Base-by-base conservation (phyloP, 2,329 filamentous ascomycete genomes). In the Sordariomycetes sp. region DNA sequence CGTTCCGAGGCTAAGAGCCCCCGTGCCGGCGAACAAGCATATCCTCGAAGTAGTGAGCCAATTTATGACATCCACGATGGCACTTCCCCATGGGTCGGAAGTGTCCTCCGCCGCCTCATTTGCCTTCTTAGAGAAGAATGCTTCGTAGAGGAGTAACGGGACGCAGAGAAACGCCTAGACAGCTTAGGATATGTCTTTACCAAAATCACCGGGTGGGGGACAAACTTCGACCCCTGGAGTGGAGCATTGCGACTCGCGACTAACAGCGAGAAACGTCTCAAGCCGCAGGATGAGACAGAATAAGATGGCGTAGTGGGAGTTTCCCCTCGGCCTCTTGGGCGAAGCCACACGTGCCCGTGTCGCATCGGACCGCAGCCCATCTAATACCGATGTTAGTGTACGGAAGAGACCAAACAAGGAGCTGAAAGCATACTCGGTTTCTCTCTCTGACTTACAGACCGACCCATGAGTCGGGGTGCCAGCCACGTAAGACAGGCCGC, bases 221-320 rank as follows among this genome's bases (percentile, higher is more conserved):
- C 55, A 35, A 53, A 57, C 79, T 72, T 82, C 78, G 18, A 82
- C 62, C 2, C 79, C 79, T 22, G 74, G 69, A 14, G 67, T 69
- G 7, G 78, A 72, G 63, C 80, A 83, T 65, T 82, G 79, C 40
- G 79, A 72, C 59, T 76, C 72, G 28, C 68, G 67, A 16, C 76
- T 71, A 1, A 80, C 73, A 35, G 66, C 69, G 56, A 79, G 72
- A 40, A 78, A 75, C 2, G 78, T 65, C 60, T 80, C 77, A 18
- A 82, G 64, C 4, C 80, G 74, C 10, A 77, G 35, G 2, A 79
- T 68, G 53, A 81, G 69, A 34, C 73, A 73, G 5, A 72, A 48
- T 10, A 79, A 67, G 18, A 82, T 64, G 14, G 72, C 66, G 1
- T 75, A 73, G 2, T 79, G 62, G 53, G 75, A 77, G 59, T 74